Conservation (phyloP, 1,284 basidiomycete genomes). For the Ceratobasidium theobromae region DNA sequence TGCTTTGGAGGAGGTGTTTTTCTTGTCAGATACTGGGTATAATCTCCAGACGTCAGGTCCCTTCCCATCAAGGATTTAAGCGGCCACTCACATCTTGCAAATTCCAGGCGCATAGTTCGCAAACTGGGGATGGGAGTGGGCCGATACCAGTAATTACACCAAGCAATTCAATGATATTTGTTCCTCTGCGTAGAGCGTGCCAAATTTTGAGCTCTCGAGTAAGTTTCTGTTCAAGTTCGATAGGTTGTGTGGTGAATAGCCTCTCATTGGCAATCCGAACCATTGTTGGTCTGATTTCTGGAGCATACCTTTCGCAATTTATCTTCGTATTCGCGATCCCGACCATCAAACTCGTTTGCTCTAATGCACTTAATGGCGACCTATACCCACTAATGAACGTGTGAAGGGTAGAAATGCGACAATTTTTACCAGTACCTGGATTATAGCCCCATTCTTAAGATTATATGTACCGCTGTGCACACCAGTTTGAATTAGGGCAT, state of each 20-base stretch:
- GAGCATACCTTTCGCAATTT: background rate
- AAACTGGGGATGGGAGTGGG: background rate
- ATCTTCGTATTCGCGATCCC: background rate
- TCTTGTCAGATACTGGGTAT: conserved; percentile 1
- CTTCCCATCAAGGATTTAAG: too few species aligned
- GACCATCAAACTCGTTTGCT: background rate
- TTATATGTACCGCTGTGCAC: background rate
- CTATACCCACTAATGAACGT: background rate
- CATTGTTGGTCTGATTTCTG: background rate
- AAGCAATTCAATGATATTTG: background rate
- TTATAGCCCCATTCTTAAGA: background rate
- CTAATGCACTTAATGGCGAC: conserved; percentile 18
- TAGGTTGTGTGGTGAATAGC: too few species aligned
- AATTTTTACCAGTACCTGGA: background rate
- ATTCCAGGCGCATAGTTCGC: background rate
- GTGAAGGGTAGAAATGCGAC: too few species aligned
- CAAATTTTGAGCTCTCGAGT: conserved; percentile 8
- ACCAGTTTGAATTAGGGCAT: background rate
- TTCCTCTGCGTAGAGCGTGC: background rate
- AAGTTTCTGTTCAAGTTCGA: conserved; percentile 1
- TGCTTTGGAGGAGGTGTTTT: background rate
- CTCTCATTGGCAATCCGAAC: too few species aligned
- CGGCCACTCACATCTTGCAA: conserved; percentile 9
- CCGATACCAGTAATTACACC: background rate
- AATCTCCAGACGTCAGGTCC: too few species aligned